Evolutionary conservation across 192 early-diverging fungal species (phyloP), one percentile per base, ranked within the genome.

Genomic region (Borealophlyctis nickersoniae): DNA sequence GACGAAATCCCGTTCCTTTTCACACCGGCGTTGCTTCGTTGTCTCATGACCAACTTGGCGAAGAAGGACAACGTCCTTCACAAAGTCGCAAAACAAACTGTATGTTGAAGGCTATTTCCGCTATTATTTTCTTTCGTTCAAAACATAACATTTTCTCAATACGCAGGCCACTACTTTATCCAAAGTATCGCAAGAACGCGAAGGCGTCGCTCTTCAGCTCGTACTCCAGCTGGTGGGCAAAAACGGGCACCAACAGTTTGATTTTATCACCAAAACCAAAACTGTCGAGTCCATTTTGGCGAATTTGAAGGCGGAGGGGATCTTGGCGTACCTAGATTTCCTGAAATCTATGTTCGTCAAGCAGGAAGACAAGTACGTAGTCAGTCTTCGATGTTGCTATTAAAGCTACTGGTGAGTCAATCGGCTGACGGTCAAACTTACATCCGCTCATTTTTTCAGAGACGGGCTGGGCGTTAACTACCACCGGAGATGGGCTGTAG

Each of bases 1-100:
- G 78, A 82, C 3, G 80, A 91, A 49, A 77, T 91, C 52, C 75
- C 84, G 3, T 78, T 84, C 54, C 60, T 94, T 33, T 90, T 94
- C 66, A 89, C 93, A 50, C 84, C 81, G 24, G 88, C 92, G 71
- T 85, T 96, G 50, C 86, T 96, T 79, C 87, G 90, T 22, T 84
- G 82, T 26, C 80, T 98, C 60, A 91, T 93, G 33, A 92, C 94
- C 73, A 91, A 91, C 75, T 76, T 94, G 31, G 80, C 85, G n/a
- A 80, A 79, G 51, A 77, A 87, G 31, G 79, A 87, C 39, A 88
- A 86, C 48, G 87, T 84, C 65, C 77, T 98, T 62, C 83, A 86
- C 81, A 92, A 92, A 71, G 85, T 86, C 29, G 91, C 93, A 31
- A 79, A 76, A 63, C 82, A 86, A 51, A 85, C 83, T 4, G 86